These are phyloP conservation scores for Nicotiana paniculata DNA, from an alignment of 257 asterid species.

Conservation along the genomic window DNA sequence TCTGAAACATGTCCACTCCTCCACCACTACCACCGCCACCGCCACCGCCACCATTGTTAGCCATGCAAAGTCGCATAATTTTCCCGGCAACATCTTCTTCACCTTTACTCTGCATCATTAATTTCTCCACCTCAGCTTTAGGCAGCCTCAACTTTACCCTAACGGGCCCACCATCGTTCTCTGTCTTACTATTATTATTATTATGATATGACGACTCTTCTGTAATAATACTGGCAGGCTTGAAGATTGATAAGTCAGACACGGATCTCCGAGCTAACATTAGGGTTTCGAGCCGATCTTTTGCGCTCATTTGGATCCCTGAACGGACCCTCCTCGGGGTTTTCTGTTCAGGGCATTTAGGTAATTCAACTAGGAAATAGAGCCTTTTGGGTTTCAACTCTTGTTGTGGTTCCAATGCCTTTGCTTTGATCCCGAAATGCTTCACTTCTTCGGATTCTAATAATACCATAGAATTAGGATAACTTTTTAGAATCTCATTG, in stretches of 20 bases:
- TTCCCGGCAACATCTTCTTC: slow-evolving; percentile 61
- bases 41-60: not conserved
- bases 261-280: slow-evolving; percentile 72
- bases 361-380: slow-evolving; percentile 69
- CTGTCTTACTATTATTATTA: not conserved
- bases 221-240: slow-evolving; percentile 33
- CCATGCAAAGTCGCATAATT: slow-evolving; percentile 47
- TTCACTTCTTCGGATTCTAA: slow-evolving; percentile 80
- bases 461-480: slow-evolving; percentile 50
- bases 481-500: slow-evolving; percentile 43
- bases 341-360: slow-evolving; percentile 43
- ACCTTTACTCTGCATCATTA: slow-evolving; percentile 63
- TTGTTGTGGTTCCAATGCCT: slow-evolving; percentile 66
- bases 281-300: slow-evolving; percentile 83
- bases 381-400: slow-evolving; percentile 65
- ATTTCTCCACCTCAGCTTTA: slow-evolving; percentile 62
- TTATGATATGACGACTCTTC: not conserved
- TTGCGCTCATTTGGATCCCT: slow-evolving; percentile 88
- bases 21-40: not conserved
- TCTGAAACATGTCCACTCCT: not conserved
- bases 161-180: slow-evolving; percentile 16
- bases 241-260: slow-evolving; percentile 60
- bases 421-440: slow-evolving; percentile 68
- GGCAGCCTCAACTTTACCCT: slow-evolving; percentile 68
- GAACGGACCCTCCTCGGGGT: slow-evolving; percentile 54